Evolutionary conservation across 2,329 filamentous ascomycete genomes (phyloP).

Genomic region (Xylariaceae sp.): DNA sequence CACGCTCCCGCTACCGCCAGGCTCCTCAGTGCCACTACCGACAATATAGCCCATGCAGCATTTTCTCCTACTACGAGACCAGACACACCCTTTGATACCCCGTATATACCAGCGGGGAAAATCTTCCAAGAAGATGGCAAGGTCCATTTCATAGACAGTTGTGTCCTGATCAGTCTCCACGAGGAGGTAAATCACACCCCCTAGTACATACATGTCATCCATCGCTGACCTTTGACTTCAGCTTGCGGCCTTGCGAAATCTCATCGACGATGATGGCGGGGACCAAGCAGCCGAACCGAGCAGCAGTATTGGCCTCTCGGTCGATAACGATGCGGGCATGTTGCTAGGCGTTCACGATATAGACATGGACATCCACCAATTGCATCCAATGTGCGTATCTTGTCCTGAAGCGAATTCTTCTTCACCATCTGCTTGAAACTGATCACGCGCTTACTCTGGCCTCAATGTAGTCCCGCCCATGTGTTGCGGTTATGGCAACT

Average conservation of each 20-base stretch:
- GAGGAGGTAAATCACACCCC: constrained; percentile 14
- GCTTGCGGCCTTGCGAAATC: constrained; percentile 18
- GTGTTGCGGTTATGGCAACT: constrained; percentile 51
- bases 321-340: constrained; percentile 15
- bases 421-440: neutral
- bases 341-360: constrained; percentile 15
- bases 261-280: constrained; percentile 12
- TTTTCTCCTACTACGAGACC: neutral
- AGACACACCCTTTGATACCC: neutral
- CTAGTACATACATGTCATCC: neutral
- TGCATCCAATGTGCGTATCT: constrained; percentile 19
- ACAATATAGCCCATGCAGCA: neutral
- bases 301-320: constrained; percentile 5
- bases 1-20: neutral
- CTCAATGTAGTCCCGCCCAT: constrained; percentile 24
- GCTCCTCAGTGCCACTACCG: neutral
- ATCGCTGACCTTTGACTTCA: constrained; percentile 9
- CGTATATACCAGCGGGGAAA: constrained; percentile 6
- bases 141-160: constrained; percentile 20
- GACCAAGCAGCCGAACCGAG: constrained; percentile 14
- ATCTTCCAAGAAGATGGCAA: constrained; percentile 19
- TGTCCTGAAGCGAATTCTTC: neutral
- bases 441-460: neutral
- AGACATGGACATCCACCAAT: constrained; percentile 11
- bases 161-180: constrained; percentile 18